These are phyloP conservation scores for Teratosphaeria viscida DNA, from an alignment of 2,329 filamentous ascomycete genomes.

Conservation along the genomic window DNA sequence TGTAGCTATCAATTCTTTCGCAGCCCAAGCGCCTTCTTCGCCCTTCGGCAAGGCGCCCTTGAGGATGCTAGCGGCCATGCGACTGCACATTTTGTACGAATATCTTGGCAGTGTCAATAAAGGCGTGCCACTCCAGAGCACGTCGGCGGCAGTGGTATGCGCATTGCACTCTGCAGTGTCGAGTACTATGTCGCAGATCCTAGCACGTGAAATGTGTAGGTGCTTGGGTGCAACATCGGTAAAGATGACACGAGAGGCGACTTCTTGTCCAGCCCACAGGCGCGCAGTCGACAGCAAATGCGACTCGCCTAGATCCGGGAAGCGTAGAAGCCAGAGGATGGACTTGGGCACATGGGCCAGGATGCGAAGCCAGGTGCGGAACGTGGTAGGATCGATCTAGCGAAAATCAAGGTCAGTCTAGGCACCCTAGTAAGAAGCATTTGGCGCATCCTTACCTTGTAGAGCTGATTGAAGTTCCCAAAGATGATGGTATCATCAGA, in stretches of 20 bases:
- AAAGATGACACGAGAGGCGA: constrained; percentile 80
- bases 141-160: constrained; percentile 92
- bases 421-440: background rate
- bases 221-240: constrained; percentile 95
- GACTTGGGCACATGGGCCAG: constrained; percentile 75
- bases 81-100: constrained; percentile 96
- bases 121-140: constrained; percentile 92
- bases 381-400: constrained; percentile 93
- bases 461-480: constrained; percentile 96
- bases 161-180: constrained; percentile 98
- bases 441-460: constrained; percentile 59
- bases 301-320: constrained; percentile 82
- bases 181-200: constrained; percentile 87
- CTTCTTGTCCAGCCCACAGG: constrained; percentile 73
- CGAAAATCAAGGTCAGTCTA: background rate
- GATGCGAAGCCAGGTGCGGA: constrained; percentile 90
- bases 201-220: constrained; percentile 82
- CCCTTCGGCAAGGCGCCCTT: constrained; percentile 72
- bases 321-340: constrained; percentile 90
- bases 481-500: constrained; percentile 79
- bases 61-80: constrained; percentile 93
- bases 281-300: constrained; percentile 73
- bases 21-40: constrained; percentile 55
- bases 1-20: constrained; percentile 63
- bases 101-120: constrained; percentile 84